Base-by-base conservation (phyloP, 345 rosid genomes). In the Jatropha curcas region DNA sequence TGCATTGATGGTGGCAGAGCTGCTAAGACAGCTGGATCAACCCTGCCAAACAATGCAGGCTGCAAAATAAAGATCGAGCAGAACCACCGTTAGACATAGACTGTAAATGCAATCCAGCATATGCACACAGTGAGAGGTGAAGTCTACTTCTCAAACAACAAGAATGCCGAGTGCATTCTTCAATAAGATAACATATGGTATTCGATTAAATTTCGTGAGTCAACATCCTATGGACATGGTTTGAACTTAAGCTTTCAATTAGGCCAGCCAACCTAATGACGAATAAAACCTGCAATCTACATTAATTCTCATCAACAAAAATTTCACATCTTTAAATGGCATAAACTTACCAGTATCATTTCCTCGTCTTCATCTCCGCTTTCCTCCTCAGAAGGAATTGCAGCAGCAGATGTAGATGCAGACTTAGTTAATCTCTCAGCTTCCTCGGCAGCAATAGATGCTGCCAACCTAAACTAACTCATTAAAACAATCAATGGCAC, bases 1-100 rank as follows among this genome's bases (percentile, higher is more conserved):
- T 89, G 92, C 92, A 92, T 86, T 43, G 98, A 92, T 73, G 95
- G 89, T 71, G 98, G 98, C 83, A 92, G 83, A 74, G 98, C 84
- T 73, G 95, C 92, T 76, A 92, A 88, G 76, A 92, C 89, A 79
- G 86, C 89, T 60, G 91, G 92, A 86, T 92, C 98, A 78, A 92
- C 81, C 79, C 80, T 82, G 72, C 92, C 92, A 70, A 76, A 80
- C 80, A 86, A 74, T 72, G 28, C 79, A 71, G 94, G 88, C 91
- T 87, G 82, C 74, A 74, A 76, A 70, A 75, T 60, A 48, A n/a
- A 46, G 11, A 74, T 74, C 25, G 64, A 25, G 11, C 7, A 20
- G 56, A 60, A 24, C 12, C 5, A 51, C 30, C 27, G 27, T 50
- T 28, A 50, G 24, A 65, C 7, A 11, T 34, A 25, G 39, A 71